Evolutionary conservation across 768 basidiomycete genomes (phyloP).

Genomic region (Mycena leptocephala): DNA sequence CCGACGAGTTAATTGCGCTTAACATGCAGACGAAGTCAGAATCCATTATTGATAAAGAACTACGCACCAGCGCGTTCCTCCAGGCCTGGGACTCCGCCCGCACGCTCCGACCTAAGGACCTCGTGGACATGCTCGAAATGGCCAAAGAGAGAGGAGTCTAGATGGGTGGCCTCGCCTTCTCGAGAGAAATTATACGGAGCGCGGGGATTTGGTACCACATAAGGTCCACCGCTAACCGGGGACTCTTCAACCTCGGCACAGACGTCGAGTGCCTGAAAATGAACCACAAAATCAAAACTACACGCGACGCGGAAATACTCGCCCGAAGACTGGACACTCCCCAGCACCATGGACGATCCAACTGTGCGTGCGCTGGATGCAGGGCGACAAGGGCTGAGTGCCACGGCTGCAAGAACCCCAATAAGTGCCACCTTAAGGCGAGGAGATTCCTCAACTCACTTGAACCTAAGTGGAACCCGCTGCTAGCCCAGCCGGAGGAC

Average conservation of each 20-base stretch:
- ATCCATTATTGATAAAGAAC: not conserved
- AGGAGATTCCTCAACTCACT: slow-evolving; percentile 5
- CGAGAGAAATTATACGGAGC: slow-evolving; percentile 9
- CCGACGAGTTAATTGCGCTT: slow-evolving; percentile 3
- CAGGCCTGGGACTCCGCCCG: not conserved
- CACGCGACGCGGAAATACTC: slow-evolving; percentile 15
- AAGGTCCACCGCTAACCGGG: not conserved
- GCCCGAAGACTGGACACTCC: not conserved
- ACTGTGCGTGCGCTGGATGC: too few relatives aligned
- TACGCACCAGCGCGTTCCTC: not conserved
- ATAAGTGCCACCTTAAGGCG: slow-evolving; percentile 21
- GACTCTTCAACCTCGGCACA: not conserved
- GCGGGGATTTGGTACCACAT: slow-evolving; percentile 31
- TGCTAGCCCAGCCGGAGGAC: slow-evolving; percentile 5
- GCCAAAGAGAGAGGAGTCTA: slow-evolving; percentile 2
- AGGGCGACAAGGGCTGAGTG: too few relatives aligned
- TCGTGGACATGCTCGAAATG: not conserved
- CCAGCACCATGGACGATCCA: not conserved
- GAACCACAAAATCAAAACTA: slow-evolving; percentile 14
- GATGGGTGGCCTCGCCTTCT: slow-evolving; percentile 26
- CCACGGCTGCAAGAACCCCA: not conserved
- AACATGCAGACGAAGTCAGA: not conserved
- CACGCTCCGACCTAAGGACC: not conserved
- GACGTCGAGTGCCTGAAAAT: slow-evolving; percentile 1
- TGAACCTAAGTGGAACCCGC: slow-evolving; percentile 33